Evolutionary conservation across 805 yeast genomes (phyloP).

Genomic region (Lipomyces kockii): DNA sequence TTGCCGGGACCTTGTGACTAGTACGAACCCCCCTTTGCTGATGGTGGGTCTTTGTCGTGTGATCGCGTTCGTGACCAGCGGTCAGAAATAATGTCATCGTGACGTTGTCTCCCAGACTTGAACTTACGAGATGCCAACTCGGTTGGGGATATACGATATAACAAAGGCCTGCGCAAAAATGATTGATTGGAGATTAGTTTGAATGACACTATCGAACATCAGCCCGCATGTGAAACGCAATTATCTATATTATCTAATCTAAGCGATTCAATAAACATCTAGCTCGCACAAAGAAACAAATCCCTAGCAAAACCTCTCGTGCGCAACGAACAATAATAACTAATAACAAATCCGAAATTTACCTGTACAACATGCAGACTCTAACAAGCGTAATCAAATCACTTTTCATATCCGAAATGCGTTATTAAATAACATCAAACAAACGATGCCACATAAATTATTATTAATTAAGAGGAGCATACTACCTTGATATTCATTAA

Average conservation of each 20-base stretch:
- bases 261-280: background rate
- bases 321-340: no score
- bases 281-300: background rate
- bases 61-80: background rate
- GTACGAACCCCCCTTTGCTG: background rate
- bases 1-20: background rate
- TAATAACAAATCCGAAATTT: background rate
- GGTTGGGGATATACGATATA: no score
- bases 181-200: no score
- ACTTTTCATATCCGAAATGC: constrained; percentile 1
- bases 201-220: background rate
- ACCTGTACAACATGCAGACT: background rate
- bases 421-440: background rate
- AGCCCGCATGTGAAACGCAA: background rate
- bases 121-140: no score
- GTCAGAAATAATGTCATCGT: no score
- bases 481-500: background rate
- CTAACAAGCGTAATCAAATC: background rate
- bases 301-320: background rate
- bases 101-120: background rate
- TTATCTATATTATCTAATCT: background rate
- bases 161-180: no score
- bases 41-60: background rate
- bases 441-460: background rate
- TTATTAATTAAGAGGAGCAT: background rate